Base-by-base conservation (phyloP, 1,284 basidiomycete genomes). In the Ganoderma resinaceum region DNA sequence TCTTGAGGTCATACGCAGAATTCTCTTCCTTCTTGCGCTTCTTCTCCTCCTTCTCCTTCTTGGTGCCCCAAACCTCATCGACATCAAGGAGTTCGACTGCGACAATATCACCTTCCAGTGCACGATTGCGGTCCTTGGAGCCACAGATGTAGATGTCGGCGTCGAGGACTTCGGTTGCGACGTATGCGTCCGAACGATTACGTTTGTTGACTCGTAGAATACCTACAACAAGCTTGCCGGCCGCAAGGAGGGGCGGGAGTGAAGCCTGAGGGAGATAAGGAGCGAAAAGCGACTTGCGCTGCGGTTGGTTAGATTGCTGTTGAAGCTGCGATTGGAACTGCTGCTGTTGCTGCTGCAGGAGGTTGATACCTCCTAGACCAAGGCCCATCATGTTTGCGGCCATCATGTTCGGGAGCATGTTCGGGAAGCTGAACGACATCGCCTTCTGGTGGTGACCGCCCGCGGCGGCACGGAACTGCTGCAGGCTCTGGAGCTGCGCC, bases 41-140 rank as follows among this genome's bases (percentile, higher is more conserved):
- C 90, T 99, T 99, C 85, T 99, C 98, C 80, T 99, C 97, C 84
- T 99, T 99, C 84, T 99, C 98, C 84, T 99, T 99, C 87, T 99
- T 99, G 18, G 97, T 98, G 26, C 93, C 92, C 98, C 98, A 99
- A 9, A 99, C 97, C 82, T 98, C 96, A 77, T 98, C 96, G 31
- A 97, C 97, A 74, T 99, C 97, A 68, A 99, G 88, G 57, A 99
- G 89, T 81, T 99, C 98, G 46, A 99, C 95, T 33, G 98, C 98
- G 68, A 99, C 98, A 68, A 99, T 96, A 79, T 99, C 98, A 49
- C 98, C 98, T 80, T 99, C 98, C 53, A 99, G 87, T 40, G 98
- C 98, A 75, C 98, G 93, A 80, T 99, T 99, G 75, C 98, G 94
- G 81, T 99, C 98, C 80, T 99, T 99, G 62, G 97, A 99, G 40